Evolutionary conservation across 208 protist genomes (phyloP).

Genomic region (Trypanosoma platydactyli): DNA sequence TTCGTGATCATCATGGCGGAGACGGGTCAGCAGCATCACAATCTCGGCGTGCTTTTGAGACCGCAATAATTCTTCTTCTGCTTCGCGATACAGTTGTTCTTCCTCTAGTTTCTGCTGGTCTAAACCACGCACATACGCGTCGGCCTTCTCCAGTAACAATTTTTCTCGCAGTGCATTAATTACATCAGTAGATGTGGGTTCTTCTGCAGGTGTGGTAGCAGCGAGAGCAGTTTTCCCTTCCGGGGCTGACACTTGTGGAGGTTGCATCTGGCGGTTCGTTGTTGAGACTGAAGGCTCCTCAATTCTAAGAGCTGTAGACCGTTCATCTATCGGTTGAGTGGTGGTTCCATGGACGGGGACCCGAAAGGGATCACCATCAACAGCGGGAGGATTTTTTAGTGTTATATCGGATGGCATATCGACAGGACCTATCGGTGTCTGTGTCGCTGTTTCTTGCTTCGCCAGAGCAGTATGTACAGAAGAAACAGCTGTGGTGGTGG

Average conservation of each 20-base stretch:
- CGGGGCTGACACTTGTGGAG: background rate
- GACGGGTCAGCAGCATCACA: slow-evolving; percentile 17
- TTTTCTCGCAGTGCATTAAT: slow-evolving; percentile 33
- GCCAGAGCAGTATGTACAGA: too few relatives aligned
- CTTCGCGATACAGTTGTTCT: background rate
- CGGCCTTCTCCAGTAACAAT: slow-evolving; percentile 26
- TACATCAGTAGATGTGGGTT: slow-evolving; percentile 20
- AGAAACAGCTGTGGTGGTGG: too few relatives aligned
- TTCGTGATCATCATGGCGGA: slow-evolving; percentile 27
- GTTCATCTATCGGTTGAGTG: too few relatives aligned
- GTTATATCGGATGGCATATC: too few relatives aligned
- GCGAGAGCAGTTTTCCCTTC: background rate
- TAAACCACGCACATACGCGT: slow-evolving; percentile 26
- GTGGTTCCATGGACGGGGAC: too few relatives aligned
- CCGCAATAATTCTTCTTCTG: background rate
- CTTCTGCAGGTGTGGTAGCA: background rate
- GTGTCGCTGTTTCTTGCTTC: too few relatives aligned
- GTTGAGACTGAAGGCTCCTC: too few relatives aligned
- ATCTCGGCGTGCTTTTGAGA: slow-evolving; percentile 14
- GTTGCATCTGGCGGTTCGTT: background rate
- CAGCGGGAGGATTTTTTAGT: too few relatives aligned
- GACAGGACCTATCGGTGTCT: too few relatives aligned
- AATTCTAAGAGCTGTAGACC: too few relatives aligned
- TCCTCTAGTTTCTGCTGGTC: slow-evolving; percentile 18
- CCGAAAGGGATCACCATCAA: too few relatives aligned